Base-by-base conservation (phyloP, 345 rosid species). In the Euphorbia pulcherrima region DNA sequence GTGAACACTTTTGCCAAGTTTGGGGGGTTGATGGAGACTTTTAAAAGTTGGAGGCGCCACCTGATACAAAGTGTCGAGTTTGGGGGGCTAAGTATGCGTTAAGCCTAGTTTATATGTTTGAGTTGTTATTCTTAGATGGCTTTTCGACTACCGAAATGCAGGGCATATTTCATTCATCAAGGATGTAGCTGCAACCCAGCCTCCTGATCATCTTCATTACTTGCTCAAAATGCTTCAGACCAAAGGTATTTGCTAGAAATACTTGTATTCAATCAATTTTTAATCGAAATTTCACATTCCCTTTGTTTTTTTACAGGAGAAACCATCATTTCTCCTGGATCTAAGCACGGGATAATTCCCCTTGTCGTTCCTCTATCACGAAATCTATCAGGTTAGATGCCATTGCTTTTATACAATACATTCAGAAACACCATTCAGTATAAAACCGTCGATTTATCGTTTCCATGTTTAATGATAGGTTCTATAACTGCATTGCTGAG, bases 161-260 rank as follows among this genome's bases (percentile, higher is more conserved):
- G 92, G 80, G 35, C 95, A 85, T 72, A 64, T 84, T 52, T 84
- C 89, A 44, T 90, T 90, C 79, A 82, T 88, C 72, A 84, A 87
- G 79, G 89, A 87, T 74, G 76, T 88, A 23, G 95, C 92, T 63
- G 89, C 71, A 21, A 74, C 90, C 52, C 79, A 84, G 71, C 95
- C 90, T 76, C 92, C 92, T 20, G 58, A 76, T 76, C 82, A 88
- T 82, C 95, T 90, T 68, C 80, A 58, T 20, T 72, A 82, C 68
- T 85, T 88, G 81, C 84, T 90, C 71, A 87, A 84, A 71, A 79
- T 90, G 76, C 97, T 88, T 79, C 84, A 75, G 68, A 82, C 87
- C n/a, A 87, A 77, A 85, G 95, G 92, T 90, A 62, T 27, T 51
- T 12, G 52, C 30, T 16, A 41, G 67, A 41, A 18, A 0, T 26